These are phyloP conservation scores for Breviolum minutum DNA, from an alignment of 73 alveolate species.

Conservation along the genomic window DNA sequence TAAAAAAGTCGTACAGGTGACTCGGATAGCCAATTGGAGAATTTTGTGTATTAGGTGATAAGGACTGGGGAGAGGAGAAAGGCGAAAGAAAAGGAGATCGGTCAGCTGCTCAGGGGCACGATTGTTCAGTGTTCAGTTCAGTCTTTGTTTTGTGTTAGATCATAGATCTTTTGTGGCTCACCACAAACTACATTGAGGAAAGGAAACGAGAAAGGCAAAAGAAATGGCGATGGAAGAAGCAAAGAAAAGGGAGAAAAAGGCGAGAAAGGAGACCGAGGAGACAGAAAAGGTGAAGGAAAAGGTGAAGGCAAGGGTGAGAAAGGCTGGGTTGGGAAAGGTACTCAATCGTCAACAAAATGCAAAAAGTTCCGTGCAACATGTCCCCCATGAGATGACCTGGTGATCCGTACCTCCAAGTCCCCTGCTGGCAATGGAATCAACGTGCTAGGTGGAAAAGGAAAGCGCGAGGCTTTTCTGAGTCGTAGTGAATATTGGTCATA, in stretches of 20 bases:
- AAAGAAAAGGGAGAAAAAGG: slow-evolving; percentile 27
- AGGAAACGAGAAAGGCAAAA: slow-evolving; percentile 48
- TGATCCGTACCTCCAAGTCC: neutral
- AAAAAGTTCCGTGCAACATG: neutral
- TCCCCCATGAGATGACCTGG: neutral
- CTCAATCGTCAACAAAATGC: no score
- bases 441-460: slow-evolving; percentile 23
- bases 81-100: slow-evolving; percentile 44
- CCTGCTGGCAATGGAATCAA: neutral
- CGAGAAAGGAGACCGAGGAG: slow-evolving; percentile 43
- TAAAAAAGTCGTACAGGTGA: neutral
- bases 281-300: slow-evolving; percentile 14
- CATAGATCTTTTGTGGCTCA: no score
- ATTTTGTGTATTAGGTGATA: neutral
- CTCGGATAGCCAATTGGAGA: neutral
- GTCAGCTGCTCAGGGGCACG: neutral
- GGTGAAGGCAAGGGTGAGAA: slow-evolving; percentile 42
- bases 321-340: neutral
- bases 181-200: slow-evolving; percentile 30
- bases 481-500: no score
- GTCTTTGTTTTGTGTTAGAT: neutral
- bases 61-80: neutral
- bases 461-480: slow-evolving; percentile 49
- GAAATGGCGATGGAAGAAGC: slow-evolving; percentile 28
- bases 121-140: neutral